These are phyloP conservation scores for Aspergillus sp. DNA, from an alignment of 2,329 filamentous ascomycete species.

Conservation along the genomic window DNA sequence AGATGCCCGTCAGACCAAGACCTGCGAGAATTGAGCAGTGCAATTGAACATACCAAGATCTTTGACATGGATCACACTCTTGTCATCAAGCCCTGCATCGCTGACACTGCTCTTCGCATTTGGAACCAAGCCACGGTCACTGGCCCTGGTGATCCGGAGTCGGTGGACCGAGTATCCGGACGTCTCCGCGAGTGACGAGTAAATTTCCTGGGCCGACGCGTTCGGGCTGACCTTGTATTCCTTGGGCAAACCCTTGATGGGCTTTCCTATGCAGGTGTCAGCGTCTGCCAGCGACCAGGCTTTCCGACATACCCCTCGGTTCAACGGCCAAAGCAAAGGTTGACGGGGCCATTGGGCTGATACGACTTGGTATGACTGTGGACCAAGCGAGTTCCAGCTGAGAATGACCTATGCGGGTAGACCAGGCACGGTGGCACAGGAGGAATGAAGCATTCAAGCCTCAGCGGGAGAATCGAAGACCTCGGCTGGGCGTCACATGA, in stretches of 20 bases:
- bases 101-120: conserved; percentile 45
- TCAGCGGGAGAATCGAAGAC: too few species aligned
- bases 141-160: conserved; percentile 55
- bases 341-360: conserved; percentile 23
- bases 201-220: conserved; percentile 47
- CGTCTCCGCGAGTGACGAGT: conserved; percentile 46
- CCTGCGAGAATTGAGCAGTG: too few species aligned
- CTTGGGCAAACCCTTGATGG: conserved; percentile 52
- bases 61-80: conserved; percentile 69
- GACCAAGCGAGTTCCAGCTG: too few species aligned
- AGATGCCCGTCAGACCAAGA: too few species aligned
- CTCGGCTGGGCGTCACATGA: too few species aligned
- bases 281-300: too few species aligned
- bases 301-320: conserved; percentile 37
- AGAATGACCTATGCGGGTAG: too few species aligned
- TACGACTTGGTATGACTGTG: not conserved
- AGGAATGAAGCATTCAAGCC: too few species aligned
- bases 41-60: conserved; percentile 61
- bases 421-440: too few species aligned
- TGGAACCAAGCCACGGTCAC: conserved; percentile 49
- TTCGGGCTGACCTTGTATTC: conserved; percentile 44
- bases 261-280: conserved; percentile 55
- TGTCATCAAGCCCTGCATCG: conserved; percentile 48
- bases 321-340: conserved; percentile 31
- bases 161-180: conserved; percentile 50